phyloP scores from a whole-genome alignment of 1,284 basidiomycete genomes.

The Trichosporon coremiiforme region DNA sequence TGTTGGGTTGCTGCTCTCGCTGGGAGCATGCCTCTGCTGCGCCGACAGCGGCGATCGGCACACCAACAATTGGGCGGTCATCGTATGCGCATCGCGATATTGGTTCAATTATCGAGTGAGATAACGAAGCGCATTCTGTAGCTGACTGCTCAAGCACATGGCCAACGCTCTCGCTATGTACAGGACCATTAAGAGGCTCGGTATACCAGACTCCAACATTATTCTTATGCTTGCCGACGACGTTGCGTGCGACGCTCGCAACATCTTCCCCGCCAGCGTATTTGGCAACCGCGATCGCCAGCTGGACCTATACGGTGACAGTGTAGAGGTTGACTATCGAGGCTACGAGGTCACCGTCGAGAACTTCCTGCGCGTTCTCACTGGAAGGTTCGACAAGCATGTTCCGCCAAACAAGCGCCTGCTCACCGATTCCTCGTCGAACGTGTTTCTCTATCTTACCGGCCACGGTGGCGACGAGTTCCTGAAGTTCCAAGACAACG shows the following conservation, averaged over 20 bases:
- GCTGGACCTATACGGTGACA: constrained; percentile 91
- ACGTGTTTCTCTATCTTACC: constrained; percentile 97
- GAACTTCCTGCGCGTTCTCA: constrained; percentile 87
- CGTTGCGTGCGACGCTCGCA: constrained; percentile 88
- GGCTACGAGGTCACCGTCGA: constrained; percentile 98
- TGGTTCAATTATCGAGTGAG: constrained; percentile 97
- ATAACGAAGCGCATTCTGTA: neutral
- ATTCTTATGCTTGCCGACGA: constrained; percentile 99
- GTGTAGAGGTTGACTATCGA: constrained; percentile 96
- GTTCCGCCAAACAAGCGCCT: constrained; percentile 90
- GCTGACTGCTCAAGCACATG: constrained; percentile 72
- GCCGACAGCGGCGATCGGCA: constrained; percentile 57
- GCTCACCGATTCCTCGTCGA: constrained; percentile 85
- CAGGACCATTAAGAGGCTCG: constrained; percentile 94
- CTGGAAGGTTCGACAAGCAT: constrained; percentile 67
- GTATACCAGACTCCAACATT: constrained; percentile 97
- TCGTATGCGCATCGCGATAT: constrained; percentile 90
- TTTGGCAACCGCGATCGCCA: constrained; percentile 77
- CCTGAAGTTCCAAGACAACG: constrained; percentile 97
- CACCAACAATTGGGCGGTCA: constrained; percentile 98
- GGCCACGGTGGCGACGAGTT: constrained; percentile 98
- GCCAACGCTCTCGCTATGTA: constrained; percentile 98
- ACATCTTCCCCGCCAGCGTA: constrained; percentile 87
- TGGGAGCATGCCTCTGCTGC: constrained; percentile 16
- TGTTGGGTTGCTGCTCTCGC: neutral